Percentiles rank a stretch among this genome's conserved stretches.
Conservation (phyloP, 2,329 filamentous ascomycete species). For the Ascochyta koolunga region DNA sequence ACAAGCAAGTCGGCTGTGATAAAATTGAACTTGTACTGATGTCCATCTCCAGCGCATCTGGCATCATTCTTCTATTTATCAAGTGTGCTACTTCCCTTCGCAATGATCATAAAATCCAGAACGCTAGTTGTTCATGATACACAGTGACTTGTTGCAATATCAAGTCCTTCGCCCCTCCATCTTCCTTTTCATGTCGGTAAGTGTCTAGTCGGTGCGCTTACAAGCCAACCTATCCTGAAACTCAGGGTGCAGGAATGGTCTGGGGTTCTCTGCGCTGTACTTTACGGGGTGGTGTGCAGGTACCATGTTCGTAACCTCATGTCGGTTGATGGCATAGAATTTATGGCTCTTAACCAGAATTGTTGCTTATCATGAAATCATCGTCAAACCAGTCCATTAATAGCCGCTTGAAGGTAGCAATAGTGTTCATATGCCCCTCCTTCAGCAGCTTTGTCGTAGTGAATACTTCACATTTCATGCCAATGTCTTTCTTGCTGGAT, state of each 20-base stretch:
- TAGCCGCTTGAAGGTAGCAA: conserved; percentile 60
- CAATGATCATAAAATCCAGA: too few relatives aligned
- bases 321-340: conserved; percentile 43
- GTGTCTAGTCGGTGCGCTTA: conserved; percentile 44
- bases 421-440: conserved; percentile 54
- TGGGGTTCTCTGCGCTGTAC: conserved; percentile 61
- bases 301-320: conserved; percentile 35
- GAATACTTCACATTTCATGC: conserved; percentile 55
- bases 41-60: too few relatives aligned
- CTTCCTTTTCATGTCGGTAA: conserved; percentile 32
- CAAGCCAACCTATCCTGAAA: conserved; percentile 42
- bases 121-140: too few relatives aligned
- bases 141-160: neutral
- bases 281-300: conserved; percentile 46
- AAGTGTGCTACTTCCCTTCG: too few relatives aligned
- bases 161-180: neutral
- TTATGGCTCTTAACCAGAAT: conserved; percentile 52
- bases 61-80: too few relatives aligned
- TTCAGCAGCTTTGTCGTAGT: conserved; percentile 62
- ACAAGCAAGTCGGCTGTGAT: too few relatives aligned
- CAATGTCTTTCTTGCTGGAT: conserved; percentile 63
- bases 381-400: conserved; percentile 56
- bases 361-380: conserved; percentile 49
- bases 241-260: conserved; percentile 51
- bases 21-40: too few relatives aligned